Evolutionary conservation across 495 filamentous ascomycete species (phyloP).

Genomic region (Hyaloscypha bicolor): DNA sequence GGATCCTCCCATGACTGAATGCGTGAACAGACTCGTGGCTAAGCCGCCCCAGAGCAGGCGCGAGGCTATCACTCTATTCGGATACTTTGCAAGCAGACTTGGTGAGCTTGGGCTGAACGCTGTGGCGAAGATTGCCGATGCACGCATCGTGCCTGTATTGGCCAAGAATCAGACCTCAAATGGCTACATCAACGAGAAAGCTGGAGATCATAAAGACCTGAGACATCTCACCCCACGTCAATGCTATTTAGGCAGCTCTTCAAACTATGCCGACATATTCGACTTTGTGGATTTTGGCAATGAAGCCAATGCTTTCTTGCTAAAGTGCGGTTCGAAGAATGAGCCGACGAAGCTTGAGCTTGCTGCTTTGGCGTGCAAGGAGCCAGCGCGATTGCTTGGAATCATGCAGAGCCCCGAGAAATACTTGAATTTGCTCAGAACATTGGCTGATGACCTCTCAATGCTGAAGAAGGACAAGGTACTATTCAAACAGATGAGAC

Average conservation of each 20-base stretch:
- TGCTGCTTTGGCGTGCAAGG: conserved; percentile 72
- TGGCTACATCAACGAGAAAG: conserved; percentile 31
- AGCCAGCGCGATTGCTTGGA: conserved; percentile 78
- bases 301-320: conserved; percentile 84
- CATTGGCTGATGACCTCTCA: conserved; percentile 68
- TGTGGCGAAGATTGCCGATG: conserved; percentile 58
- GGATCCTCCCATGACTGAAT: conserved; percentile 77
- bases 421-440: conserved; percentile 79
- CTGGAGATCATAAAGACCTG: conserved; percentile 29
- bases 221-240: conserved; percentile 62
- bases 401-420: conserved; percentile 78
- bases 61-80: conserved; percentile 71
- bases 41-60: conserved; percentile 66
- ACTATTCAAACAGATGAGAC: conserved; percentile 73
- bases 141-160: conserved; percentile 71
- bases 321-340: conserved; percentile 82
- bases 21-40: conserved; percentile 66
- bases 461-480: conserved; percentile 75
- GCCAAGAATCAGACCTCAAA: conserved; percentile 36
- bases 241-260: conserved; percentile 76
- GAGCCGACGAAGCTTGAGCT: conserved; percentile 88
- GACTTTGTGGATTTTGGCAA: conserved; percentile 94
- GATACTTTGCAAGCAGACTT: conserved; percentile 77
- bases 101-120: conserved; percentile 64
- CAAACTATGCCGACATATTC: conserved; percentile 84